phyloP scores from a whole-genome alignment of 2,329 filamentous ascomycete genomes.

The Huntiella decipiens region DNA sequence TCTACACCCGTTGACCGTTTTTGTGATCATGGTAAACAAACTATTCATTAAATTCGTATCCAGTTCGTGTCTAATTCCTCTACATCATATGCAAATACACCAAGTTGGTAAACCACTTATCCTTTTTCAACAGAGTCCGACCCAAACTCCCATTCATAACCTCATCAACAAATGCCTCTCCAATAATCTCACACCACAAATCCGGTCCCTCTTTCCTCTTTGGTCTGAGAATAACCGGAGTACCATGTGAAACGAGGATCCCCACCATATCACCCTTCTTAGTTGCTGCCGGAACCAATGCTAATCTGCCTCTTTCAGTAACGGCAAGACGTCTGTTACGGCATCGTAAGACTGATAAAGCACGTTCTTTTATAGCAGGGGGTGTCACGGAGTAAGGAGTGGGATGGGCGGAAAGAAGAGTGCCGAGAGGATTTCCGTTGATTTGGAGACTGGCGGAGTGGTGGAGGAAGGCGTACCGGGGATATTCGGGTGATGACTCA shows the following conservation, averaged over 20 bases:
- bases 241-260: constrained; percentile 8
- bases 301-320: constrained; percentile 5
- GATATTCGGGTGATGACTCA: constrained; percentile 6
- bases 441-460: constrained; percentile 4
- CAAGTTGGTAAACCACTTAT: constrained; percentile 6
- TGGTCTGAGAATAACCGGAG: constrained; percentile 7
- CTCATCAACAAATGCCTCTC: constrained; percentile 10
- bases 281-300: constrained; percentile 9
- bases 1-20: not conserved
- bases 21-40: not conserved
- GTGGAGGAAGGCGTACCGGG: constrained; percentile 7
- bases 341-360: not conserved
- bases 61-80: not conserved
- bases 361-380: constrained; percentile 1
- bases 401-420: constrained; percentile 1
- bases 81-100: constrained; percentile 8
- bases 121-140: constrained; percentile 8
- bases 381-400: constrained; percentile 4
- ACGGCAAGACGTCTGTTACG: constrained; percentile 8
- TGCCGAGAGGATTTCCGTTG: constrained; percentile 4
- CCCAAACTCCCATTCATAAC: constrained; percentile 8
- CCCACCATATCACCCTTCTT: constrained; percentile 9
- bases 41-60: not conserved
- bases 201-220: constrained; percentile 3
- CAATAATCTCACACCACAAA: constrained; percentile 10